phyloP scores from a whole-genome alignment of 305 asterid species.

The Stenogyne calaminthoides region DNA sequence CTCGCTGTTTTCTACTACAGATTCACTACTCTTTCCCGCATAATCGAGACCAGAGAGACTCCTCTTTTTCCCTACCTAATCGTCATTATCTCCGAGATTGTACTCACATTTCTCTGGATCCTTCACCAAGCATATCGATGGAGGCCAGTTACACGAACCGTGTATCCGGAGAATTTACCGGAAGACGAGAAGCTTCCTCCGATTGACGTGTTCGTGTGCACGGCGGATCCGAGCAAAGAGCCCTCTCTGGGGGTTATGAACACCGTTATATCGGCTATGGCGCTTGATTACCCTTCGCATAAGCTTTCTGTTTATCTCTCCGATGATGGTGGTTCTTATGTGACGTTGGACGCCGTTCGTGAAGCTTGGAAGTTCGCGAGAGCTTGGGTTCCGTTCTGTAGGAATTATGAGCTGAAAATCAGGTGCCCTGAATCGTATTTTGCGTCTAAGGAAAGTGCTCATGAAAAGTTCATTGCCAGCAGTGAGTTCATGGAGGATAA shows the following conservation, averaged over 20 bases:
- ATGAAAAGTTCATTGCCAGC: constrained; percentile 28
- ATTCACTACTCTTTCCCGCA: constrained; percentile 24
- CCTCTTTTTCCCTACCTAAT: constrained; percentile 30
- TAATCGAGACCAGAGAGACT: constrained; percentile 19
- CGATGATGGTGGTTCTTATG: constrained; percentile 63
- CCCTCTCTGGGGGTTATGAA: constrained; percentile 68
- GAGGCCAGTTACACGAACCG: constrained; percentile 48
- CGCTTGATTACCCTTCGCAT: constrained; percentile 66
- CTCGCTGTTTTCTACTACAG: constrained; percentile 34
- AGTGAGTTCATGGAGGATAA: constrained; percentile 36
- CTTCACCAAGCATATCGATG: constrained; percentile 47
- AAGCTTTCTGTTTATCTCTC: constrained; percentile 59
- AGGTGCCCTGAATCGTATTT: constrained; percentile 57
- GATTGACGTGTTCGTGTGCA: constrained; percentile 62
- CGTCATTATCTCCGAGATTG: constrained; percentile 38
- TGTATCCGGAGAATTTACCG: constrained; percentile 50
- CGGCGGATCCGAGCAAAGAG: constrained; percentile 68
- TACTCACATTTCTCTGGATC: constrained; percentile 53
- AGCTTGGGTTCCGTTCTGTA: constrained; percentile 57
- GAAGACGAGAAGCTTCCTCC: constrained; percentile 49
- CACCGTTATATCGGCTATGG: constrained; percentile 69
- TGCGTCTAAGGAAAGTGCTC: constrained; percentile 32
- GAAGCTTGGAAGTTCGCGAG: constrained; percentile 56
- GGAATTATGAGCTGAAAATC: constrained; percentile 43
- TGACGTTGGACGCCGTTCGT: constrained; percentile 42